phyloP scores from a whole-genome alignment of 2,329 filamentous ascomycete genomes.

The Nemania sp. region DNA sequence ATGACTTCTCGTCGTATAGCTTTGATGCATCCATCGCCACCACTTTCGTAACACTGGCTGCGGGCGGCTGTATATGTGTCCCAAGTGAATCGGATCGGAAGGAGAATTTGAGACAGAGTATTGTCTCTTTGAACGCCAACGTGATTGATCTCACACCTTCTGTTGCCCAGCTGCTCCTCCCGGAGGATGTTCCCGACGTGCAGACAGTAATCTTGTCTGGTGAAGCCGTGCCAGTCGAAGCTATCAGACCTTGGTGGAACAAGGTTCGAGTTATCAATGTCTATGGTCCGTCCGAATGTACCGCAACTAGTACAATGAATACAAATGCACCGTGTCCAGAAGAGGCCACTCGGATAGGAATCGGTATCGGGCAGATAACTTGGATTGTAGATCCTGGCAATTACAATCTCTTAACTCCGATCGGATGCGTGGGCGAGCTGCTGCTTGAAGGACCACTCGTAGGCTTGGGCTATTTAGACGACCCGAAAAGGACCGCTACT shows the following conservation, averaged over 20 bases:
- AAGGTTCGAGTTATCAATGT: too few species aligned
- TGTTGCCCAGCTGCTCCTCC: neutral
- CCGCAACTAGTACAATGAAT: too few species aligned
- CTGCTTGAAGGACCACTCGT: neutral
- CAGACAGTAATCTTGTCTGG: neutral
- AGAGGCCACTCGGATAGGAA: neutral
- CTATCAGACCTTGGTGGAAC: too few species aligned
- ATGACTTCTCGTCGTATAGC: neutral
- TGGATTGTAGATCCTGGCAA: neutral
- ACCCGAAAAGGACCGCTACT: neutral
- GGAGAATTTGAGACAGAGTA: neutral
- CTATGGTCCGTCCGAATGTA: too few species aligned
- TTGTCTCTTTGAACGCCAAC: neutral
- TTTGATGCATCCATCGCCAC: neutral
- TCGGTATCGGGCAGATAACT: neutral
- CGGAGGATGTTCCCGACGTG: neutral
- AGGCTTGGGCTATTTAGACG: neutral
- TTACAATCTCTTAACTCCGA: neutral
- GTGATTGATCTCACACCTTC: neutral
- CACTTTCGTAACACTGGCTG: neutral
- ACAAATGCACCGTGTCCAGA: neutral
- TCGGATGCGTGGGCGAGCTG: conserved; percentile 7
- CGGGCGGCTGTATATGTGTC: conserved; percentile 9
- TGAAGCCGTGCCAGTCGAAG: neutral
- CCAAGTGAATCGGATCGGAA: neutral